Evolutionary conservation across 2,329 filamentous ascomycete genomes (phyloP).

Genomic region (Neonectria ditissima): DNA sequence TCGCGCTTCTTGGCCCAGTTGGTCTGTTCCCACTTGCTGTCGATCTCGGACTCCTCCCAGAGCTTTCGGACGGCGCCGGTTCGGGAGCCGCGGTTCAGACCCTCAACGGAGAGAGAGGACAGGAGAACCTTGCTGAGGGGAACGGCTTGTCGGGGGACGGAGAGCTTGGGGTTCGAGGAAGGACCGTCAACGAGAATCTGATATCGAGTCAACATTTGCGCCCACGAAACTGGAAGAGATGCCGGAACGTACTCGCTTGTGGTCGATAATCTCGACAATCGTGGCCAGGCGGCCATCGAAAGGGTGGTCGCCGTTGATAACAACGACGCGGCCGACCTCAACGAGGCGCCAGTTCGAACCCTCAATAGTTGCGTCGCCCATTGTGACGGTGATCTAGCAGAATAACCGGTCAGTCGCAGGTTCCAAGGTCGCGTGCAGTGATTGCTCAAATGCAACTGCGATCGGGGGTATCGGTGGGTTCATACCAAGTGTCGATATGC

Average conservation of each 20-base stretch:
- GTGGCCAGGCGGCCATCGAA: slow-evolving; percentile 87
- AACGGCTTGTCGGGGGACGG: slow-evolving; percentile 88
- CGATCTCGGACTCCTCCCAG: slow-evolving; percentile 93
- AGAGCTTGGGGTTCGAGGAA: slow-evolving; percentile 81
- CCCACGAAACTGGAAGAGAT: slow-evolving; percentile 21
- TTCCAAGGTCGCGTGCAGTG: slow-evolving; percentile 43
- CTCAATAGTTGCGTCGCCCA: slow-evolving; percentile 86
- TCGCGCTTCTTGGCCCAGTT: slow-evolving; percentile 94
- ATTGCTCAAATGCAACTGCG: slow-evolving; percentile 41
- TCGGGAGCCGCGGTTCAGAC: slow-evolving; percentile 87
- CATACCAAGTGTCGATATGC: slow-evolving; percentile 56
- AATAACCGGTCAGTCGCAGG: slow-evolving; percentile 49
- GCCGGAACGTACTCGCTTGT: slow-evolving; percentile 92
- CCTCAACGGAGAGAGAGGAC: slow-evolving; percentile 87
- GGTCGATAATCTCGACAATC: slow-evolving; percentile 99
- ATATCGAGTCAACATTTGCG: slow-evolving; percentile 44
- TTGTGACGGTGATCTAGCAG: slow-evolving; percentile 72
- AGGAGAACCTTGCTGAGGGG: slow-evolving; percentile 86
- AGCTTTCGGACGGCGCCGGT: slow-evolving; percentile 84
- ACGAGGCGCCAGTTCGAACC: slow-evolving; percentile 92
- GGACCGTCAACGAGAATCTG: slow-evolving; percentile 97
- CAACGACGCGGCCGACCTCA: slow-evolving; percentile 97
- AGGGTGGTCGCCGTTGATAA: slow-evolving; percentile 84
- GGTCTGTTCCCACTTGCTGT: slow-evolving; percentile 91
- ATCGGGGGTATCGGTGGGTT: slow-evolving; percentile 47